phyloP scores from a whole-genome alignment of 805 yeast species.

The Lachancea sp. region DNA sequence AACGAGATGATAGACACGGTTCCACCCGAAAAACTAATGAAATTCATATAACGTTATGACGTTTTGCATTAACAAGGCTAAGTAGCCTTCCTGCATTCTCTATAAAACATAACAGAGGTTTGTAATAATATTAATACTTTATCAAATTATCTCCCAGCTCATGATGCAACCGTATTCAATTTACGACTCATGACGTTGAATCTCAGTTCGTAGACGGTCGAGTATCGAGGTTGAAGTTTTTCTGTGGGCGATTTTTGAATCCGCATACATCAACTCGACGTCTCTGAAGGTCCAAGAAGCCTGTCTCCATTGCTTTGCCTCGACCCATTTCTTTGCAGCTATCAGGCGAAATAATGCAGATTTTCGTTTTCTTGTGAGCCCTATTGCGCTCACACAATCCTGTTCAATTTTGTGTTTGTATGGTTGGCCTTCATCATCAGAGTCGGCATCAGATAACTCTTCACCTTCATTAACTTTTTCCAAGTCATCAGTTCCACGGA shows the following conservation, averaged over 20 bases:
- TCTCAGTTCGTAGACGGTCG: constrained; percentile 12
- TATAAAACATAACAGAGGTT: background rate
- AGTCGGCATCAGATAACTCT: constrained; percentile 6
- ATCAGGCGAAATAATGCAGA: constrained; percentile 70
- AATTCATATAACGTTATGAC: constrained; percentile 22
- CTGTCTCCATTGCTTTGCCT: constrained; percentile 30
- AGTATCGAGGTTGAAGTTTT: constrained; percentile 20
- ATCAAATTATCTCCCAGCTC: background rate
- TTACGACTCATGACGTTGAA: constrained; percentile 1
- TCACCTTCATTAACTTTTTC: constrained; percentile 2
- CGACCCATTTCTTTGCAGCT: constrained; percentile 67
- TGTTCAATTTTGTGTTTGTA: constrained; percentile 30
- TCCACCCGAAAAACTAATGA: constrained; percentile 51
- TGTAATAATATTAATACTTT: constrained; percentile 6
- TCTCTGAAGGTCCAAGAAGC: constrained; percentile 29
- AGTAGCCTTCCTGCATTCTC: constrained; percentile 1
- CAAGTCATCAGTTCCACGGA: background rate
- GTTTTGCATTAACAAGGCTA: constrained; percentile 1
- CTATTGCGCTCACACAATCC: constrained; percentile 37
- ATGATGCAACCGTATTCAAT: background rate
- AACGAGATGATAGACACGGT: constrained; percentile 55
- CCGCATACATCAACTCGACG: constrained; percentile 29
- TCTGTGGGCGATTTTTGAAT: constrained; percentile 16
- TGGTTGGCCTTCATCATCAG: constrained; percentile 10
- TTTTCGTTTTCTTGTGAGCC: constrained; percentile 62